phyloP scores from a whole-genome alignment of 495 filamentous ascomycete species.

The Neurospora discreta region DNA sequence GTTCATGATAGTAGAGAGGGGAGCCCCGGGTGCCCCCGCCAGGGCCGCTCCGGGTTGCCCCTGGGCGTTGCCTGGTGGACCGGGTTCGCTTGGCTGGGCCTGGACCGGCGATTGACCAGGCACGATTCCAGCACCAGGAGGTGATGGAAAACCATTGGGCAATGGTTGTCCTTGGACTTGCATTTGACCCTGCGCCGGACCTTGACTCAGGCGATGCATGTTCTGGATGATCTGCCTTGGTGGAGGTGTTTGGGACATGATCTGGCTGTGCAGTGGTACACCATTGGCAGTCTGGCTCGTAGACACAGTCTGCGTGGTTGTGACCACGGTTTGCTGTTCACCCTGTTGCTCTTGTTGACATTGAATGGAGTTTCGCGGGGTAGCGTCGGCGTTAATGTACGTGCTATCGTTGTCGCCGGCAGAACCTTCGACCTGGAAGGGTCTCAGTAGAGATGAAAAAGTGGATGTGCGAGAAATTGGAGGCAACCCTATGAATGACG shows the following conservation, averaged over 20 bases:
- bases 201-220: constrained; percentile 20
- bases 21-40: constrained; percentile 3
- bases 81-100: constrained; percentile 1
- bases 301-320: neutral
- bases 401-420: constrained; percentile 9
- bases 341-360: constrained; percentile 3
- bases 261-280: constrained; percentile 1
- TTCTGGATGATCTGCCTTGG: constrained; percentile 10
- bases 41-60: neutral
- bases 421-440: constrained; percentile 10
- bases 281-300: neutral
- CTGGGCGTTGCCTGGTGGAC: constrained; percentile 13
- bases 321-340: neutral
- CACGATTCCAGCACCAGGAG: neutral
- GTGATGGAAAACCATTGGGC: neutral
- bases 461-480: constrained; percentile 43
- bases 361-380: neutral
- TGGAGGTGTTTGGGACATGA: constrained; percentile 6
- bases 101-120: constrained; percentile 2
- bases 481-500: constrained; percentile 36
- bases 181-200: constrained; percentile 5
- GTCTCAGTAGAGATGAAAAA: constrained; percentile 28
- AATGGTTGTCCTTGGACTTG: constrained; percentile 11
- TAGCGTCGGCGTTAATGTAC: neutral
- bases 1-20: constrained; percentile 5